Base-by-base conservation (phyloP, 2,329 filamentous ascomycete species). In the Macrophomina tecta region DNA sequence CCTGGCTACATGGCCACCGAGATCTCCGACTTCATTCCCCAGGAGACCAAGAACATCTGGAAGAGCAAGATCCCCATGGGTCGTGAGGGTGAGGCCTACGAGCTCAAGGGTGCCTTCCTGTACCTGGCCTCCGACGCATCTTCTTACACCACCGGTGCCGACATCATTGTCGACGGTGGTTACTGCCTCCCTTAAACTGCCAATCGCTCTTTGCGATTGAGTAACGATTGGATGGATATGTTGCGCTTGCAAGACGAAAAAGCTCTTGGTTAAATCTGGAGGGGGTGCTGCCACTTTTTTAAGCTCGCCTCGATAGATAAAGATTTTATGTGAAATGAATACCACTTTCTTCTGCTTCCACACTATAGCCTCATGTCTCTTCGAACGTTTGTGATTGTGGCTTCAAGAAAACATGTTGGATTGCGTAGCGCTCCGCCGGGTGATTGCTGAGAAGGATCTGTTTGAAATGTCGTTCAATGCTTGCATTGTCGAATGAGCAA, bases 51-150 rank as follows among this genome's bases (percentile, higher is more conserved):
- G 84, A 83, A 86, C 52, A 83, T 91, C 67, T 94, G 91, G 90
- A 88, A 87, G 75, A 87, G 89, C 73, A 94, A 91, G 85, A 94
- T 90, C 48, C 91, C 91, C 9, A 91, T 95, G 88, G 91, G 87
- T 56, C 86, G 92, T 70, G 90, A 93, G 75, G 92, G 90, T 32
- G 84, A 90, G 72, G 86, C 87, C 2, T 86, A 87, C 68, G 92
- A 97, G 82, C 83, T 96, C 72, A 94, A 94, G 82, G 93, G 91
- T 23, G 90, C 90, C 18, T 97, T 91, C 77, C 80, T 96, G 56
- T 95, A 93, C 79, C 83, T 96, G 66, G 90, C 91, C 18, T 92
- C 89, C 14, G 92, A 96, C 78, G 92, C 92, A 4, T 87, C 90
- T n/a, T 91, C 88, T 64, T 96, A 93, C 80, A 93, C 90, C 18